Evolutionary conservation across 768 basidiomycete genomes (phyloP).

Genomic region (Termitomyces sp.): DNA sequence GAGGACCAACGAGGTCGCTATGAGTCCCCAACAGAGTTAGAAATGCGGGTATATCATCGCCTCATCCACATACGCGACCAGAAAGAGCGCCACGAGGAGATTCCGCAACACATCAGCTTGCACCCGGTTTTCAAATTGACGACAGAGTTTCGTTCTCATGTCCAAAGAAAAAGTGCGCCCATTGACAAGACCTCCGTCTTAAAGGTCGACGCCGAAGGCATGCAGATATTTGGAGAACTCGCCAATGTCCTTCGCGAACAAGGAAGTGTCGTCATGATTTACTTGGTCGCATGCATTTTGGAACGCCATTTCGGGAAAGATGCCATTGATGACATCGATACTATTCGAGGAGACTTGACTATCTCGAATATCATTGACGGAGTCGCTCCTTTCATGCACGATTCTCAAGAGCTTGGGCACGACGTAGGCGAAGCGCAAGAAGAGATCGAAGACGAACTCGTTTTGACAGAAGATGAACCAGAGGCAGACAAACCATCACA

Average conservation of each 20-base stretch:
- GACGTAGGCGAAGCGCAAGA: constrained; percentile 16
- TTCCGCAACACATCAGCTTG: constrained; percentile 61
- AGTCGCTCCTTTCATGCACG: constrained; percentile 25
- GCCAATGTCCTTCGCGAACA: constrained; percentile 61
- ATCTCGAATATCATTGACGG: constrained; percentile 73
- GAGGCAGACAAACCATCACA: constrained; percentile 8
- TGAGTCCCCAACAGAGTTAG: constrained; percentile 81
- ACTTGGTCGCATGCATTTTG: constrained; percentile 84
- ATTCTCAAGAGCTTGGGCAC: constrained; percentile 22
- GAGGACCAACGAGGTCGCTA: constrained; percentile 72
- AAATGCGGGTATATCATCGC: constrained; percentile 95
- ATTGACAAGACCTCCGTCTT: constrained; percentile 67
- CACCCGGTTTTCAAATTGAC: constrained; percentile 82
- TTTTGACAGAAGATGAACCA: constrained; percentile 19
- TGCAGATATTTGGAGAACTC: constrained; percentile 66
- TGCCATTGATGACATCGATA: constrained; percentile 73
- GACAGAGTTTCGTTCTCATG: constrained; percentile 74
- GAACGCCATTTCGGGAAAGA: constrained; percentile 84
- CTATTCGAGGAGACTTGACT: constrained; percentile 52
- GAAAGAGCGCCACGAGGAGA: constrained; percentile 68
- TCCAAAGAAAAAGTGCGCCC: constrained; percentile 75
- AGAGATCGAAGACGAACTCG: constrained; percentile 17
- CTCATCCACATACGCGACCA: constrained; percentile 89
- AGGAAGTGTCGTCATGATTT: constrained; percentile 71
- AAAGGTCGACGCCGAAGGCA: constrained; percentile 60